Conservation (phyloP, 768 basidiomycete genomes). For the Rhodotorula paludigena region DNA sequence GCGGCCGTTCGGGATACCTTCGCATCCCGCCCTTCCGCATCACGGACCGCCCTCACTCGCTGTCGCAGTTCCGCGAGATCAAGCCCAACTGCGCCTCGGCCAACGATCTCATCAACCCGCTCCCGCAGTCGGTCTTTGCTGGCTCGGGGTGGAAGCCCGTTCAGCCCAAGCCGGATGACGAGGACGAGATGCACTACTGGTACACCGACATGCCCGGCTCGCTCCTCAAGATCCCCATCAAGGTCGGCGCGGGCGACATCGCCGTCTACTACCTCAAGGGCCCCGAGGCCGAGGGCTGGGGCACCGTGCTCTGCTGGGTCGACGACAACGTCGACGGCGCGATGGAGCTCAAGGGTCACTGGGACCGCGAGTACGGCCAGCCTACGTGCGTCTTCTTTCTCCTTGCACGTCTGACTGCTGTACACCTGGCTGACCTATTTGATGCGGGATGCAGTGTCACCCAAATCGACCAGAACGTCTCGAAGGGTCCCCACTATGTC, state of each 20-base stretch:
- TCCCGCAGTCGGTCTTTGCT: constrained; percentile 87
- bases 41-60: constrained; percentile 53
- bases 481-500: constrained; percentile 85
- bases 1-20: constrained; percentile 48
- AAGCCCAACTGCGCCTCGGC: constrained; percentile 88
- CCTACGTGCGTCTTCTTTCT: constrained; percentile 58
- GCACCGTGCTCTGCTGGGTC: constrained; percentile 86
- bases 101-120: constrained; percentile 95
- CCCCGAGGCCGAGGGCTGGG: constrained; percentile 56
- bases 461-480: constrained; percentile 79
- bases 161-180: constrained; percentile 49
- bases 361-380: constrained; percentile 57
- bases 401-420: background rate
- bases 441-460: constrained; percentile 66
- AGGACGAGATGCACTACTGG: constrained; percentile 77
- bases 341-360: constrained; percentile 63
- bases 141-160: constrained; percentile 84
- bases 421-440: background rate
- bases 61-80: constrained; percentile 68
- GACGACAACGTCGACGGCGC: constrained; percentile 86
- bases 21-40: constrained; percentile 70
- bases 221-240: constrained; percentile 73
- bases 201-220: constrained; percentile 79
- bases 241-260: constrained; percentile 81
- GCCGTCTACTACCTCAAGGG: constrained; percentile 84